These are phyloP conservation scores for Prunus campanulata DNA, from an alignment of 306 rosid genomes.

Conservation along the genomic window DNA sequence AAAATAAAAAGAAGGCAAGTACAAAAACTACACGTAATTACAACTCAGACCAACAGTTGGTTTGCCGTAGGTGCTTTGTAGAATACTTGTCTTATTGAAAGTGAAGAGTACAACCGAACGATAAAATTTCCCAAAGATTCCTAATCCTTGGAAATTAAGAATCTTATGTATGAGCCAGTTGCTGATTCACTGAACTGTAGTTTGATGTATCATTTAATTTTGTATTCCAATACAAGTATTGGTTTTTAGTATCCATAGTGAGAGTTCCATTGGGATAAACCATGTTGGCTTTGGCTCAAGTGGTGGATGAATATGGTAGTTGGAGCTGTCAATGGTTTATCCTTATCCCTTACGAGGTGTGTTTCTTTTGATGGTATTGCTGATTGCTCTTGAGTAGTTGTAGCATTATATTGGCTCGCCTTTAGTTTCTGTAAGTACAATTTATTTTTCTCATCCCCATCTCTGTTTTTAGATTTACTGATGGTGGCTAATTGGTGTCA, in stretches of 20 bases:
- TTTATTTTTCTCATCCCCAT: neutral
- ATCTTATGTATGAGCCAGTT: too few relatives aligned
- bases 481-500: constrained; percentile 30
- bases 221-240: too few relatives aligned
- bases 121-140: too few relatives aligned
- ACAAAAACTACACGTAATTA: too few relatives aligned
- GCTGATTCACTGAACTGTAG: too few relatives aligned
- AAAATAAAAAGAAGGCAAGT: too few relatives aligned
- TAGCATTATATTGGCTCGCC: neutral
- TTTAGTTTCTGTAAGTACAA: neutral
- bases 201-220: too few relatives aligned
- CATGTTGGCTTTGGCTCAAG: neutral
- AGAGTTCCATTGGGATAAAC: neutral
- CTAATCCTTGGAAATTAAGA: too few relatives aligned
- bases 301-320: neutral
- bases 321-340: neutral
- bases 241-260: neutral
- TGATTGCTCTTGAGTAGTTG: neutral
- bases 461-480: constrained; percentile 20
- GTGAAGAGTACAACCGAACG: too few relatives aligned
- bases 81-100: too few relatives aligned
- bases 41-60: too few relatives aligned
- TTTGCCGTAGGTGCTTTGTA: too few relatives aligned
- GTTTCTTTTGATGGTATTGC: neutral
- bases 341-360: neutral